Evolutionary conservation across 2,329 filamentous ascomycete species (phyloP), one percentile per base, ranked within the genome.

Genomic region (Beauveria sp.): DNA sequence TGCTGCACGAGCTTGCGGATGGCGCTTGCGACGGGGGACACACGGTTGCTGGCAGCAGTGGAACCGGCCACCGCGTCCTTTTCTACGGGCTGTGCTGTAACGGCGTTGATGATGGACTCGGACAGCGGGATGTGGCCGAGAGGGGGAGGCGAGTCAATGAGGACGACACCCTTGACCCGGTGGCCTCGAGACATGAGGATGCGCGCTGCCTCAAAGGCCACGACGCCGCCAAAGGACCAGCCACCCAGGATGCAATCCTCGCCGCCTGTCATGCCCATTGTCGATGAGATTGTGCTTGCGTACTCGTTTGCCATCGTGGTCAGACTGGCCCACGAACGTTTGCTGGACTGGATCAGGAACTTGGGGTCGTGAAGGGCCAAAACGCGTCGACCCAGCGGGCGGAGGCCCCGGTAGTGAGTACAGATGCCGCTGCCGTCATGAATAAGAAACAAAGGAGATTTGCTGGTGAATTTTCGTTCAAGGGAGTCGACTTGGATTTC

Each of bases 211-310:
- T 79, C 76, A 64, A 75, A 83, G 20, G 81, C 79, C 61, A 78
- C 76, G 60, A 81, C 78, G 8, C 81, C 80, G 43, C 81, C 81
- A 22, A 79, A 81, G 10, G 79, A 83, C 81, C 80, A 83, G 60
- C 81, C 82, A 58, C 79, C 79, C 0, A 83, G 72, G 38, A 68
- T 54, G 40, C 50, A 52, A 22, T 38, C 50, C 12, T 18, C 28
- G 10, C 26, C 18, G 9, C 14, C 10, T n/a, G 50, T n/a, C 8
- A 12, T n/a, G 12, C 20, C 8, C 28, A 18, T 38, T 20, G 26
- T 28, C 18, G 26, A 34, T 6, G 26, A 52, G 6, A 52, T 52
- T 38, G 30, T 24, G 16, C 34, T 24, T n/a, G 50, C 50, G 24
- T 52, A 52, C 8, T 18, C 26, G 28, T 28, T n/a, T 0, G 50